Base-by-base conservation (phyloP, 2,329 filamentous ascomycete genomes). In the Diaporthe aspalathi region DNA sequence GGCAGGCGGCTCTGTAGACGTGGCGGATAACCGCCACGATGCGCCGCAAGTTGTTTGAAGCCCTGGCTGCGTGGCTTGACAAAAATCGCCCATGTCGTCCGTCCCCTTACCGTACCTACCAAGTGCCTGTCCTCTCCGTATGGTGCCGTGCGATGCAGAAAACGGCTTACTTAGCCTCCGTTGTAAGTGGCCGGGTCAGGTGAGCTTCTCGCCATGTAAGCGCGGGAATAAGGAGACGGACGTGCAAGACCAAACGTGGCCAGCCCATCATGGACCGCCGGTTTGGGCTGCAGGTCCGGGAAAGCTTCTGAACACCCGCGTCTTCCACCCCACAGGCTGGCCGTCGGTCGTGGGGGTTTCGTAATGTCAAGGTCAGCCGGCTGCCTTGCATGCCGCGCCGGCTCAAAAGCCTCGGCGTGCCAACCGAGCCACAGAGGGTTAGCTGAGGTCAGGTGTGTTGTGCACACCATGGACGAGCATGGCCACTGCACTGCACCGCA, bases 201-300 rank as follows among this genome's bases (percentile, higher is more conserved):
- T 65, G 60, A 65, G 45, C 45, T 29, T 65, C 60, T 50, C 12
- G 29, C 45, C 24, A 60, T 68, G 66, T 68, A 49, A 63, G 57
- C 57, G 32, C 6, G 22, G 27, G 22, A 49, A 16, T 22, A 47
- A n/a, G 32, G 40, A n/a, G 22, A 24, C 45, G 24, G 40, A 38
- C 24, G n/a, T 16, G 9, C 35, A 38, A 38, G n/a, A n/a, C n/a
- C 35, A 38, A 32, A 56, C 22, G n/a, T 45, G 24, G 24, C 11
- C 65, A 29, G 27, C 38, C n/a, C 22, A 35, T 12, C 35, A 12
- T 38, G 2, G 9, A 5, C 20, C 22, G 17, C 2, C 20, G 11
- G 22, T n/a, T 12, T 35, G 50, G 52, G 14, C 27, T 49, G 24
- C 52, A 49, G 66, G 66, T 40, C 52, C 52, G 2, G 35, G 47